These are phyloP conservation scores for Cercospora sp. DNA, from an alignment of 2,329 filamentous ascomycete genomes.

Conservation along the genomic window DNA sequence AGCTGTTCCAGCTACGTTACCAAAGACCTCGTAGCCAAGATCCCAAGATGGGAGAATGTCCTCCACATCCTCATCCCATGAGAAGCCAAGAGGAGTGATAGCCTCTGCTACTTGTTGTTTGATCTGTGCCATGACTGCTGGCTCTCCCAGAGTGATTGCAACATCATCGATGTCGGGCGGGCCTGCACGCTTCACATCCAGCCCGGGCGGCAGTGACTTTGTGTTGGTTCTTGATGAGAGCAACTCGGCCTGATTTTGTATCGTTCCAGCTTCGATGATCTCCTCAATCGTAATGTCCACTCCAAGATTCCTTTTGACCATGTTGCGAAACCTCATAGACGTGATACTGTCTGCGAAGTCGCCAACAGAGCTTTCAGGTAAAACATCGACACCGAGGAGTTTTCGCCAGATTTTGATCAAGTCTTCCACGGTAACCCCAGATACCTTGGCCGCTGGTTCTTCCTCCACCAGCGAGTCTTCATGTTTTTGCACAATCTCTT, in stretches of 20 bases:
- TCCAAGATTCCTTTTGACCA: conserved; percentile 5
- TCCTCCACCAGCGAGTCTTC: not conserved
- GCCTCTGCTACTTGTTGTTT: conserved; percentile 8
- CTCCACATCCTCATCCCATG: conserved; percentile 14
- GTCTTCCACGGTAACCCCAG: not conserved
- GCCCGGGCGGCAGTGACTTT: not conserved
- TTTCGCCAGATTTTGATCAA: conserved; percentile 4
- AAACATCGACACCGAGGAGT: not conserved
- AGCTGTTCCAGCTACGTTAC: conserved; percentile 6
- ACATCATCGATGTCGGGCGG: conserved; percentile 6
- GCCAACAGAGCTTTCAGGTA: not conserved
- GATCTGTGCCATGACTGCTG: conserved; percentile 8
- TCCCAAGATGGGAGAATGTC: conserved; percentile 14
- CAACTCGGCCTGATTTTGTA: conserved; percentile 7
- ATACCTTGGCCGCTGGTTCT: not conserved
- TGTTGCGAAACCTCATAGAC: conserved; percentile 15
- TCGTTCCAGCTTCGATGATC: conserved; percentile 5
- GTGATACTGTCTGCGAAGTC: conserved; percentile 21
- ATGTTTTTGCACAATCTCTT: conserved; percentile 14
- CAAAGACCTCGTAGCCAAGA: conserved; percentile 13
- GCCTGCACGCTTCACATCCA: not conserved
- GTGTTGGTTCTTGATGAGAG: not conserved
- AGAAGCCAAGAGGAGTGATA: conserved; percentile 7
- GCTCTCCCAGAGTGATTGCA: conserved; percentile 1
- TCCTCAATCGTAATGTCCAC: conserved; percentile 9